Evolutionary conservation across 2,329 filamentous ascomycete species (phyloP), one percentile per base, ranked within the genome.

Genomic region (Fusarium transvaalense): DNA sequence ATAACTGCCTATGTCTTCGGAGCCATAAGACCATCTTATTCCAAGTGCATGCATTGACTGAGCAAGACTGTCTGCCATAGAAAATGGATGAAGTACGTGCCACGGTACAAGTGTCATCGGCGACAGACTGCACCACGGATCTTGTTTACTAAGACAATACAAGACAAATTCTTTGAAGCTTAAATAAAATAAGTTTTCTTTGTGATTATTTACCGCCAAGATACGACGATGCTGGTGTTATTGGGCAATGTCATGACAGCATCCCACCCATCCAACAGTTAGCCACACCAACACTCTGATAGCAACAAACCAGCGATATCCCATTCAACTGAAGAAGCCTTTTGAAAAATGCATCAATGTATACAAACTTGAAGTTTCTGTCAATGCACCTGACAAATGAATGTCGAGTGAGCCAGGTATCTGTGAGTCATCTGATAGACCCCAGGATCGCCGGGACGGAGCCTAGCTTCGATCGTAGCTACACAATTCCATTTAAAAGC

Each of bases 391-490:
- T 17, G n/a, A 19, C 6, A 38, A 27, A 39, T 39, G n/a, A 15
- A 27, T 10, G 14, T 17, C 12, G 6, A 17, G 17, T 38, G 10
- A 17, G 21, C 14, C 50, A 10, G 19, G 3, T 10, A 34, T n/a
- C 15, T 31, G 19, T 19, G 29, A 6, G 12, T 35, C 19, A 10
- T 27, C 12, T 35, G 29, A 13, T 15, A 39, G n/a, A 51, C 47
- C 23, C 23, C 34, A 27, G n/a, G 47, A 39, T 39, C 34, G 23
- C 21, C 47, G 47, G n/a, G 47, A 38, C 34, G 34, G 32, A 51
- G 35, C 8, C 7, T 64, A 58, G 43, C 23, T 34, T 45, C n/a
- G 34, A 64, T 31, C 12, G 9, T 6, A n/a, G 10, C 7, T 35
- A n/a, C n/a, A 21, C 3, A 37, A 25, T n/a, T 6, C 6, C 10